phyloP scores from a whole-genome alignment of 2,329 filamentous ascomycete genomes.

The Rhynchosporium agropyri region DNA sequence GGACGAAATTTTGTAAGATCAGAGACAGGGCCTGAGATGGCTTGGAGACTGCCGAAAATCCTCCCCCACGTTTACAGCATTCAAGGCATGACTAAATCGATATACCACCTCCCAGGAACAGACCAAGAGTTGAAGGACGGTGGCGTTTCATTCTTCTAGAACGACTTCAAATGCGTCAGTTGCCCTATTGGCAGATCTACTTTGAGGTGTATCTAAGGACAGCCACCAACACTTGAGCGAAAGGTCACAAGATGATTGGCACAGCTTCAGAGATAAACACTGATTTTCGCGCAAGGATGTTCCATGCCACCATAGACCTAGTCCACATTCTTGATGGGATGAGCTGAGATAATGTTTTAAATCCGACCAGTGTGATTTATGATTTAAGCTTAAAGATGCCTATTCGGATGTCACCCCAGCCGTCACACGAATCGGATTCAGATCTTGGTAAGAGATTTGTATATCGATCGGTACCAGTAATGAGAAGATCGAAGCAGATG shows the following conservation, averaged over 20 bases:
- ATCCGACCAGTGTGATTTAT: neutral
- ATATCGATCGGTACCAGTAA: neutral
- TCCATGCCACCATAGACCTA: slow-evolving; percentile 6
- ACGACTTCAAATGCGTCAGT: neutral
- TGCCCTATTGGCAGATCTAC: slow-evolving; percentile 4
- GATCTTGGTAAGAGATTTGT: slow-evolving; percentile 1
- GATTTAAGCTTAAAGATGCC: slow-evolving; percentile 4
- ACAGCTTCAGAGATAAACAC: neutral
- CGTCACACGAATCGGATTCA: neutral
- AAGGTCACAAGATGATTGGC: neutral
- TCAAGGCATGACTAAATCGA: neutral
- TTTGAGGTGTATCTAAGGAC: neutral
- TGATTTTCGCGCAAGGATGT: neutral
- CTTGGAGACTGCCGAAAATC: neutral
- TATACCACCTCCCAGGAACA: slow-evolving; percentile 1
- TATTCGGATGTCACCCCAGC: neutral
- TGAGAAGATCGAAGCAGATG: neutral
- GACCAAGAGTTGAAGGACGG: neutral
- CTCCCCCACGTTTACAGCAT: slow-evolving; percentile 9
- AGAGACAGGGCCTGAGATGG: slow-evolving; percentile 7
- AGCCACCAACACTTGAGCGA: neutral
- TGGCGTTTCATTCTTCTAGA: neutral
- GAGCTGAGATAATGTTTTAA: slow-evolving; percentile 11
- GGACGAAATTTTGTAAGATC: neutral
- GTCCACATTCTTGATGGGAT: slow-evolving; percentile 9